Evolutionary conservation across 805 yeast species (phyloP).

Genomic region (Kuraishia ogatae): DNA sequence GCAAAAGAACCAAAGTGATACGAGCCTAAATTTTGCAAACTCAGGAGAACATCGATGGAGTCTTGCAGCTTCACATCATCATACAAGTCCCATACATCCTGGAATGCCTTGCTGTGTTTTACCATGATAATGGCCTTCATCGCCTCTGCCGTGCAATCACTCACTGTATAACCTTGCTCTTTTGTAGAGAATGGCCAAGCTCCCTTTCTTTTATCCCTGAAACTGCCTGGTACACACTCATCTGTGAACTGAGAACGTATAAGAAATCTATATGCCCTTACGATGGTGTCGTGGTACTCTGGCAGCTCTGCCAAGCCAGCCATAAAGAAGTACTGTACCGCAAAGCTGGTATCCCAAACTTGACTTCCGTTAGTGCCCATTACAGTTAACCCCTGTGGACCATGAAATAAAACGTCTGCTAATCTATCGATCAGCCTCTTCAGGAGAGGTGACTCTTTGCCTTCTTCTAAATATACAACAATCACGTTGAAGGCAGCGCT

Average conservation of each 20-base stretch:
- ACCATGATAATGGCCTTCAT: slow-evolving; percentile 92
- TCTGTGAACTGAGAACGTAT: slow-evolving; percentile 79
- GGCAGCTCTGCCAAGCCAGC: slow-evolving; percentile 72
- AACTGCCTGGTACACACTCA: slow-evolving; percentile 69
- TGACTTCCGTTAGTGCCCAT: slow-evolving; percentile 98
- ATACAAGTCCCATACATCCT: slow-evolving; percentile 30
- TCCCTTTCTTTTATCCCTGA: slow-evolving; percentile 76
- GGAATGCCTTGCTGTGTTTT: slow-evolving; percentile 48
- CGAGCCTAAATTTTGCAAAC: slow-evolving; percentile 68
- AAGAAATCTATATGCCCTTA: slow-evolving; percentile 61
- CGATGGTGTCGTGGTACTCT: slow-evolving; percentile 55
- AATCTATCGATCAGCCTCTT: slow-evolving; percentile 45
- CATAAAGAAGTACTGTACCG: slow-evolving; percentile 70
- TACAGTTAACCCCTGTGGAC: slow-evolving; percentile 84
- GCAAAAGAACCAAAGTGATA: slow-evolving; percentile 90
- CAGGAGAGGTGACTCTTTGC: slow-evolving; percentile 55
- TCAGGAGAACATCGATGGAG: slow-evolving; percentile 69
- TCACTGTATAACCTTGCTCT: slow-evolving; percentile 91
- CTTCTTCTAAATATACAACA: slow-evolving; percentile 64
- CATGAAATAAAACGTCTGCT: slow-evolving; percentile 73
- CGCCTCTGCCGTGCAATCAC: slow-evolving; percentile 96
- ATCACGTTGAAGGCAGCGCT: slow-evolving; percentile 78
- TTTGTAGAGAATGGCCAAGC: slow-evolving; percentile 97
- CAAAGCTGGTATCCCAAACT: slow-evolving; percentile 94
- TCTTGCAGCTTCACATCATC: slow-evolving; percentile 44